Conservation (phyloP, 2,329 filamentous ascomycete species). For the Aureobasidium melanogenum region DNA sequence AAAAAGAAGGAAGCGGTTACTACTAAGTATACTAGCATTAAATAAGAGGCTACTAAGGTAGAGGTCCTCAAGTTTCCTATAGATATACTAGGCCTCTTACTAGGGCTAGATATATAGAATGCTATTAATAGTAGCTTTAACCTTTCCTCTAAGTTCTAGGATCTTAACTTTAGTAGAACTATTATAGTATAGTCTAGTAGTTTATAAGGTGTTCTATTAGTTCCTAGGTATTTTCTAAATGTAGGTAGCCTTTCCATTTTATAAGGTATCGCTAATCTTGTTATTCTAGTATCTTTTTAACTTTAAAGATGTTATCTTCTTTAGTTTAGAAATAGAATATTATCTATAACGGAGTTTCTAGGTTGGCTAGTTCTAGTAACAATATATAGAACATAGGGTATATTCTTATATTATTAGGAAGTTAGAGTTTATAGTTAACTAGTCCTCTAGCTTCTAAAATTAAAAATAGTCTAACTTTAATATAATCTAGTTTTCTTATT, state of each 20-base stretch:
- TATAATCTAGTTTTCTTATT: conserved; percentile 15
- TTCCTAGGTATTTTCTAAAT: conserved; percentile 4
- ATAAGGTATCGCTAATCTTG: conserved; percentile 2
- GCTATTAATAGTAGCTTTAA: too few species aligned
- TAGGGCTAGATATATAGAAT: too few species aligned
- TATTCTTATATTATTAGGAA: not conserved
- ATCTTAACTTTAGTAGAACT: not conserved
- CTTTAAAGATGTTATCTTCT: not conserved
- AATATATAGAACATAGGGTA: not conserved
- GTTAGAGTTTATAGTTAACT: conserved; percentile 9
- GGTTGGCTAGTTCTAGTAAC: not conserved
- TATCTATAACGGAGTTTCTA: not conserved
- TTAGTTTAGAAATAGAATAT: conserved; percentile 5
- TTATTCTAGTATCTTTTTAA: conserved; percentile 4
- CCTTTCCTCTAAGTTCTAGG: too few species aligned
- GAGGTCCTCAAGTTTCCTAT: too few species aligned
- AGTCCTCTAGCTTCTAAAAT: conserved; percentile 10
- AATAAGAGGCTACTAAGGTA: too few species aligned
- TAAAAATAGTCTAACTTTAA: conserved; percentile 16
- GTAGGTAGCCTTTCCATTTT: conserved; percentile 5
- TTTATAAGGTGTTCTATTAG: not conserved
- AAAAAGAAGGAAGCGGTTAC: too few species aligned
- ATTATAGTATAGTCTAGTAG: not conserved
- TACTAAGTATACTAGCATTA: too few species aligned
- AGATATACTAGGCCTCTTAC: too few species aligned